Evolutionary conservation across 2,329 filamentous ascomycete genomes (phyloP), one percentile per base, ranked within the genome.

Genomic region (Canariomyces notabilis): DNA sequence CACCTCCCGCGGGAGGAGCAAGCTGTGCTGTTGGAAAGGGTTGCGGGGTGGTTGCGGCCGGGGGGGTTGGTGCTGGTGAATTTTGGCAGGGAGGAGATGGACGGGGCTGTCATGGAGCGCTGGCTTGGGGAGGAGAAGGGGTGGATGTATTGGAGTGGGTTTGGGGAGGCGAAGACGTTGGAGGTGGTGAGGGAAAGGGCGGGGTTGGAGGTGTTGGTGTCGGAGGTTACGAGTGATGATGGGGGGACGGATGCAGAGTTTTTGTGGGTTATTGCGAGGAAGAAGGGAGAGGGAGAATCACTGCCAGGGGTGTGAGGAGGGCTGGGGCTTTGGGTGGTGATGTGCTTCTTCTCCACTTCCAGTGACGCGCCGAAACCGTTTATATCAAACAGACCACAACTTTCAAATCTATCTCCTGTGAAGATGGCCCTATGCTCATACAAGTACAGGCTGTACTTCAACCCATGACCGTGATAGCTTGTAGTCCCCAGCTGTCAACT

Each of bases 1-100:
- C 77, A 80, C 53, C 66, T 81, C 5, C 74, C 76, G 1, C 66
- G 68, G 5, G 60, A 61, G 1, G 75, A 80, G 56, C 77, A 80
- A 60, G 60, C 52, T 0, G 59, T 59, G 18, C 64, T 80, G 46
- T 53, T 80, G 18, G 31, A 42, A n/a, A 65, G 68, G 31, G 67
- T 78, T 16, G 53, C 49, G 0, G 35, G 32, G 6, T 81, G 76
- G 77, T 57, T 81, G 31, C 72, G 68, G 52, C 71, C 72, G 0
- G 75, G 73, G 0, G 77, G 76, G 1, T 63, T 63, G 31, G 51
- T 80, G 18, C 66, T 81, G 20, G 67, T 65, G 6, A 77, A 74
- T 53, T 72, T 79, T 48, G 43, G 62, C 2, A 63, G 49, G 19
- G 57, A 59, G 32, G 60, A 59, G 19, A 49, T 39, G 15, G 57